Base-by-base conservation (phyloP, 139 green algal species). In the Desmodesmus armatus region DNA sequence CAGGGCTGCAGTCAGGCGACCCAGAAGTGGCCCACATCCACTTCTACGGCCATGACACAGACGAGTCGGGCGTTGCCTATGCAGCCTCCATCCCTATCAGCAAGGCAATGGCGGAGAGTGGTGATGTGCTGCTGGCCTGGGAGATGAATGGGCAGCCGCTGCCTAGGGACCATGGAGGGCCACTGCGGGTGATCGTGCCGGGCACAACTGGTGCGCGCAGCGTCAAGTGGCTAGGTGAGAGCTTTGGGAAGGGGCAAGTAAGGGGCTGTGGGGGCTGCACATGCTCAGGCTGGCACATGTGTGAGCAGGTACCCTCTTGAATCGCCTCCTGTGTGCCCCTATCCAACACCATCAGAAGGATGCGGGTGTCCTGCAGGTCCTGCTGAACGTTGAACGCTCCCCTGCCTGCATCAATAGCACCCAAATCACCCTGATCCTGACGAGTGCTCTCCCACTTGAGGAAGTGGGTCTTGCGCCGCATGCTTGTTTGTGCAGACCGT, bases 121-220 rank as follows among this genome's bases (percentile, higher is more conserved):
- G 85, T 51, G 95, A 98, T 62, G 94, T 97, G 53, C 87, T 99
- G 53, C 87, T 99, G 53, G 96, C 96, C 0, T 99, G 95, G 79
- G 93, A 98, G 80, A 99, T 99, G 96, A 99, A 99, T 80, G 96
- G 96, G 2, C 41, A 92, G 90, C 84, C 89, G 7, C 84, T 98
- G 43, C 88, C 88, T 0, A 65, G 71, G 15, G 95, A 98, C 85
- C 95, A 98, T 78, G 95, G 95, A 35, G 90, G 80, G n/a, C 95
- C 95, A 3, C 71, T 98, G 83, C 87, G 95, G 2, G 90, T 93
- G 31, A 75, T 98, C 13, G 94, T 95, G 71, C 95, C 95, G 0
- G 95, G 95, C 3, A 85, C 94, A 19, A 90, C 90, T 0, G 95
- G 92, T 19, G 94, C 93, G 15, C 92, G 95, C 80, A 92, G 63